phyloP scores from a whole-genome alignment of 306 rosid genomes.

The Lathyrus tuberosus region DNA sequence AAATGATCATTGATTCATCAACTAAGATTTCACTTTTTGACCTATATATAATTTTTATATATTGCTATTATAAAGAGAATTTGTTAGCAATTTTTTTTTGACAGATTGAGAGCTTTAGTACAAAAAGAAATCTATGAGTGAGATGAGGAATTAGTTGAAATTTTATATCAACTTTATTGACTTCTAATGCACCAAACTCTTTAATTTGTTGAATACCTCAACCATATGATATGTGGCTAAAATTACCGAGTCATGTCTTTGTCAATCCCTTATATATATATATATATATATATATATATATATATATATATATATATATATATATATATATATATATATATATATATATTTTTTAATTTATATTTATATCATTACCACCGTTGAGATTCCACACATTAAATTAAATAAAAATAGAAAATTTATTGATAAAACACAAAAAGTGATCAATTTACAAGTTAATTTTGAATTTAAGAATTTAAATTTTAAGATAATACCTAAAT shows the following conservation, averaged over 20 bases:
- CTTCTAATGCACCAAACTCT: constrained; percentile 46
- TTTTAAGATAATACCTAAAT: no score
- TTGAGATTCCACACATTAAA: no score
- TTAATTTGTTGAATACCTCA: constrained; percentile 46
- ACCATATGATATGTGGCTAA: constrained; percentile 44
- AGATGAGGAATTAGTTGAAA: constrained; percentile 45
- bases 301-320: no score
- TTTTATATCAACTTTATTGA: constrained; percentile 59
- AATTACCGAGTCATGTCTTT: constrained; percentile 39
- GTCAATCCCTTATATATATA: no score
- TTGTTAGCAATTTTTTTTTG: constrained; percentile 48
- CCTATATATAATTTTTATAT: constrained; percentile 23
- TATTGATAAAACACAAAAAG: no score
- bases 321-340: no score
- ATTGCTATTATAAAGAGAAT: constrained; percentile 27
- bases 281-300: no score
- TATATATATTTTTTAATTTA: no score
- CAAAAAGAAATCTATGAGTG: constrained; percentile 25
- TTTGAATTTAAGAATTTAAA: no score
- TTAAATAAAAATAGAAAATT: no score
- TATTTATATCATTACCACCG: no score
- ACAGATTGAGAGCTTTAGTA: constrained; percentile 43
- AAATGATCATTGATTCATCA: constrained; percentile 4
- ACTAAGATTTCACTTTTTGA: constrained; percentile 38
- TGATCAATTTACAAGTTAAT: no score